A percentile compares a stretch with the other conserved stretches of the same genome.
phyloP scores from a whole-genome alignment of 2,329 filamentous ascomycete species.

The Zopfia rhizophila region DNA sequence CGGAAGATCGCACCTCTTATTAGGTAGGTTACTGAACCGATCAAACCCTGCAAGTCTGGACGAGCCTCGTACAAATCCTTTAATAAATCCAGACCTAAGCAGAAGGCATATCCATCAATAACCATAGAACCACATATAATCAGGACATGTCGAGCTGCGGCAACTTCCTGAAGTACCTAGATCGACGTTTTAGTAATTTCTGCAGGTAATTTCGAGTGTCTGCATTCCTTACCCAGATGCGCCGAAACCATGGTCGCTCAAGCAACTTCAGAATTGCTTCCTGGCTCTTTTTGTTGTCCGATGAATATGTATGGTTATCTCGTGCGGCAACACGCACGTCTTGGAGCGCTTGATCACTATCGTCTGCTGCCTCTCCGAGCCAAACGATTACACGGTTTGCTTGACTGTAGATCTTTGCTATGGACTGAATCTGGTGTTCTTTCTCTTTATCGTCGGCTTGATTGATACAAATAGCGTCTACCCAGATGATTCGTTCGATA shows the following conservation, averaged over 20 bases:
- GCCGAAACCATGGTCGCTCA: neutral
- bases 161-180: constrained; percentile 2
- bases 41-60: constrained; percentile 21
- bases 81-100: constrained; percentile 20
- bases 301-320: neutral
- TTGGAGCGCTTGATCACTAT: neutral
- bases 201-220: constrained; percentile 2
- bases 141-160: constrained; percentile 5
- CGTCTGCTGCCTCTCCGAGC: constrained; percentile 25
- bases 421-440: constrained; percentile 23
- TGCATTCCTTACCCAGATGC: constrained; percentile 1
- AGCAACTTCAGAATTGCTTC: constrained; percentile 15
- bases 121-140: neutral
- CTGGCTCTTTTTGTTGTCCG: constrained; percentile 10
- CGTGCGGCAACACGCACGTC: neutral
- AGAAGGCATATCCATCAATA: neutral
- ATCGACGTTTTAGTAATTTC: constrained; percentile 19
- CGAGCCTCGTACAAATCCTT: constrained; percentile 5
- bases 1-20: constrained; percentile 28
- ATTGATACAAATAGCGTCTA: constrained; percentile 33
- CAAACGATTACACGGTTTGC: constrained; percentile 9
- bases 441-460: constrained; percentile 23
- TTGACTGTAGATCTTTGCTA: constrained; percentile 23
- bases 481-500: constrained; percentile 22
- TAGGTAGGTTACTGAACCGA: constrained; percentile 24